Base-by-base conservation (phyloP, 768 basidiomycete species). In the Russula emetica region DNA sequence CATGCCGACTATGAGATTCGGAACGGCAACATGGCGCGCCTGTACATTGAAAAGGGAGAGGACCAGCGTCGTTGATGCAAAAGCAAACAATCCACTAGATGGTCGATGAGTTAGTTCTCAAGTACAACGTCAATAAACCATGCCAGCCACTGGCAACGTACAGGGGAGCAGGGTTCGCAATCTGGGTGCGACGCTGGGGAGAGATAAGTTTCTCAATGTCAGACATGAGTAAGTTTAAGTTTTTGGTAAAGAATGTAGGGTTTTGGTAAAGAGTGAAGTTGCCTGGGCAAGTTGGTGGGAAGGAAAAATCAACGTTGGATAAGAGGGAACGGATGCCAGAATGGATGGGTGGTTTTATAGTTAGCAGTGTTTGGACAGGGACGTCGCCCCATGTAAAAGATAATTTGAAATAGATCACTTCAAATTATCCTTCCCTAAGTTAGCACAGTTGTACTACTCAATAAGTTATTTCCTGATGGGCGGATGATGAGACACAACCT, bases 1-100 rank as follows among this genome's bases (percentile, higher is more conserved):
- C 92, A 95, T 92, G 56, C 92, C 94, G 55, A 93, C 80, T 54
- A 92, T 84, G 32, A 85, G 82, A 62, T 93, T 92, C 45, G 89
- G 85, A 6, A 71, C 69, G 20, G 70, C 66, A 66, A 92, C 78
- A 26, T 75, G 70, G n/a, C 85, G 80, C 1, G 82, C 79, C 20
- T 79, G 73, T 32, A 83, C 76, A 71, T 92, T 92, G 80, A 82
- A 88, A 66, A 92, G 66, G 5, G 89, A 92, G 38, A 92, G 78
- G 60, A 93, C 85, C 70, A 93, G 79, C 0, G 90, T 92, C 13
- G 92, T 91, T 4, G 88, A 87, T 22, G 92, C 90, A 14, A 49
- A 49, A 44, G 87, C 85, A 73, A 88, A 88, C 44, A 93, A 78
- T 30, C 92, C 91, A 28, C 89, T 90, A 70, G 88, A 10, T 5